Conservation (phyloP, 2,329 filamentous ascomycete species). For the Talaromyces sp. region DNA sequence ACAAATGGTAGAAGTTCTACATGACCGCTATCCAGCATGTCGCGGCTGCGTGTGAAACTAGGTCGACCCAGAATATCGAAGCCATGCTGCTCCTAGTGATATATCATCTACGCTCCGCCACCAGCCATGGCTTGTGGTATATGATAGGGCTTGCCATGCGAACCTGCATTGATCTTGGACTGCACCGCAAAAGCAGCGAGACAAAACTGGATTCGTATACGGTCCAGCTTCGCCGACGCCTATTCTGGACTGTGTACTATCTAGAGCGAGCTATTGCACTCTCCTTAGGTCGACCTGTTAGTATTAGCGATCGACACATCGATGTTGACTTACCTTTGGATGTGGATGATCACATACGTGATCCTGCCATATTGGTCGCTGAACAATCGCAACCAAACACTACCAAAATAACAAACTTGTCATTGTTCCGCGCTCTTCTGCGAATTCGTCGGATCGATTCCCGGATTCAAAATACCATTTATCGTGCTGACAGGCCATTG, state of each 20-base stretch:
- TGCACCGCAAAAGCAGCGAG: slow-evolving; percentile 50
- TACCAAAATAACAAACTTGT: slow-evolving; percentile 35
- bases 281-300: slow-evolving; percentile 51
- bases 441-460: slow-evolving; percentile 49
- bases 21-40: slow-evolving; percentile 50
- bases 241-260: slow-evolving; percentile 55
- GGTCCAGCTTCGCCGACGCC: slow-evolving; percentile 45
- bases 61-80: slow-evolving; percentile 52
- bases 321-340: slow-evolving; percentile 49
- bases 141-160: slow-evolving; percentile 55
- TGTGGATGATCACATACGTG: slow-evolving; percentile 42
- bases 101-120: slow-evolving; percentile 51
- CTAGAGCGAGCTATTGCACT: slow-evolving; percentile 51
- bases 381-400: slow-evolving; percentile 24
- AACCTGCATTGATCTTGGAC: slow-evolving; percentile 51
- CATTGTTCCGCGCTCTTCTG: slow-evolving; percentile 45
- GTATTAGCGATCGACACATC: slow-evolving; percentile 51
- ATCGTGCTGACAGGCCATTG: slow-evolving; percentile 48
- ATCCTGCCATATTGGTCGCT: slow-evolving; percentile 31
- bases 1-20: slow-evolving; percentile 44
- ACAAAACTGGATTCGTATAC: slow-evolving; percentile 40
- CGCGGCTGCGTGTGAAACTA: slow-evolving; percentile 47
- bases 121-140: slow-evolving; percentile 53
- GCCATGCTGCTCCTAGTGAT: slow-evolving; percentile 52
- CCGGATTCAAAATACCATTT: slow-evolving; percentile 52